Conservation (phyloP, 345 rosid species). For the Acer yangbiense region DNA sequence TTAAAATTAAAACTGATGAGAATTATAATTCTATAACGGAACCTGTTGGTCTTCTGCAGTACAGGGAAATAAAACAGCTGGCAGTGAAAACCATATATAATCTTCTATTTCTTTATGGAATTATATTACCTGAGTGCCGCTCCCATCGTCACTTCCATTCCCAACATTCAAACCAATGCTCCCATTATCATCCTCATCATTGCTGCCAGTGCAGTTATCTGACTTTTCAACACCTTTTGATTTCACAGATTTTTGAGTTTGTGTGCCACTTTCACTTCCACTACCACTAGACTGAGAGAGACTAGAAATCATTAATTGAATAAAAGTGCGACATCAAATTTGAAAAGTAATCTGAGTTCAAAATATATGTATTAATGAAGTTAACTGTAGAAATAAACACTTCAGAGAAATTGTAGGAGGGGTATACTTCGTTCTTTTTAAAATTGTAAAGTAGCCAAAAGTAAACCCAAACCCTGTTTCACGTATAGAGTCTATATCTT, state of each 20-base stretch:
- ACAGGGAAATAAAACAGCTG: not conserved
- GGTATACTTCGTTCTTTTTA: not conserved
- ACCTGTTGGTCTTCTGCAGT: not conserved
- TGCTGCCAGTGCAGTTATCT: constrained; percentile 32
- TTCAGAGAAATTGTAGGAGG: not conserved
- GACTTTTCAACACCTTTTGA: constrained; percentile 39
- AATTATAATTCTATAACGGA: not conserved
- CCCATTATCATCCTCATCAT: constrained; percentile 31
- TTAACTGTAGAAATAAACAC: not conserved
- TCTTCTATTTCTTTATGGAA: not conserved
- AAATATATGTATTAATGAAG: not conserved
- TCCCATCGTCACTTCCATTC: constrained; percentile 53
- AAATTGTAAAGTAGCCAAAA: not conserved
- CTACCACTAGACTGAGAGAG: constrained; percentile 45
- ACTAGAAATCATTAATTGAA: constrained; percentile 9
- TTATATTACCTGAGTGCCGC: constrained; percentile 49
- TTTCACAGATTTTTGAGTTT: constrained; percentile 44
- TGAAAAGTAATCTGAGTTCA: constrained; percentile 6
- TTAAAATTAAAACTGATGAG: not conserved
- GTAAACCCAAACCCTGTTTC: not conserved
- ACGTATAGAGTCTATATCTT: constrained; percentile 10
- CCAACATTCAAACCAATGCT: constrained; percentile 40
- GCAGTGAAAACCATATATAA: not conserved
- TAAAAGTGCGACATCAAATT: not conserved
- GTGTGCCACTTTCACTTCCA: constrained; percentile 48